Evolutionary conservation across 176 grass and related monocot genomes (phyloP).

Genomic region (Rhynchospora tenuis): DNA sequence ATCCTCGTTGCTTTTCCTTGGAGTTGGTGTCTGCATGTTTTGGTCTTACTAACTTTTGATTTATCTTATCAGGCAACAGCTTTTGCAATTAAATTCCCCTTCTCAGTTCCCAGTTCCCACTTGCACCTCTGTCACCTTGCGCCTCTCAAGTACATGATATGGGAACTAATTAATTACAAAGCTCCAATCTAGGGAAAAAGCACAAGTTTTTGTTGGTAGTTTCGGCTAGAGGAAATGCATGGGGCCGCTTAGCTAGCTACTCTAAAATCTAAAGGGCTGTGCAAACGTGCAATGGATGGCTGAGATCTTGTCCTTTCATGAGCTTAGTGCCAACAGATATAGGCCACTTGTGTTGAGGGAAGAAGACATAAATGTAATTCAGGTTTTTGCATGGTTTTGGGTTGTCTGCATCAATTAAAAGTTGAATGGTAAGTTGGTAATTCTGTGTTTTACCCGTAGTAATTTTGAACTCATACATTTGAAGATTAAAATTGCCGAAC

Average conservation of each 20-base stretch:
- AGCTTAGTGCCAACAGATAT: not conserved
- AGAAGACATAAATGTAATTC: not conserved
- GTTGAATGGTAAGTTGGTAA: not conserved
- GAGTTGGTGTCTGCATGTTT: constrained; percentile 14
- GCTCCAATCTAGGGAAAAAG: not conserved
- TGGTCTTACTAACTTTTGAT: constrained; percentile 4
- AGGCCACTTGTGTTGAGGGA: not conserved
- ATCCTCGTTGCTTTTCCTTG: constrained; percentile 16
- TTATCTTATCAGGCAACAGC: not conserved
- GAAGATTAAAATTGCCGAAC: not conserved
- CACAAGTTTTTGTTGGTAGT: not conserved
- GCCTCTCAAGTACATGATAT: not conserved
- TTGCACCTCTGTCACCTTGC: not conserved
- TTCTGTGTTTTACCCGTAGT: not conserved
- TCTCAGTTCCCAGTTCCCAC: not conserved
- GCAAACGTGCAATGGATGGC: not conserved
- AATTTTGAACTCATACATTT: not conserved
- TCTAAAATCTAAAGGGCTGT: not conserved
- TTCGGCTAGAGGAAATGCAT: constrained; percentile 4
- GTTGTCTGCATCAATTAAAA: not conserved
- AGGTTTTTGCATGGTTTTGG: not conserved
- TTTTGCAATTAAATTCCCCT: constrained; percentile 2
- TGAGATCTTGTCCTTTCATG: not conserved
- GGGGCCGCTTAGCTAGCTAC: not conserved
- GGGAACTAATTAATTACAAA: constrained; percentile 1